Percentiles rank a stretch among this genome's conserved stretches.
These are phyloP conservation scores for Cladosporium sp. DNA, from an alignment of 2,329 filamentous ascomycete species.

Conservation along the genomic window DNA sequence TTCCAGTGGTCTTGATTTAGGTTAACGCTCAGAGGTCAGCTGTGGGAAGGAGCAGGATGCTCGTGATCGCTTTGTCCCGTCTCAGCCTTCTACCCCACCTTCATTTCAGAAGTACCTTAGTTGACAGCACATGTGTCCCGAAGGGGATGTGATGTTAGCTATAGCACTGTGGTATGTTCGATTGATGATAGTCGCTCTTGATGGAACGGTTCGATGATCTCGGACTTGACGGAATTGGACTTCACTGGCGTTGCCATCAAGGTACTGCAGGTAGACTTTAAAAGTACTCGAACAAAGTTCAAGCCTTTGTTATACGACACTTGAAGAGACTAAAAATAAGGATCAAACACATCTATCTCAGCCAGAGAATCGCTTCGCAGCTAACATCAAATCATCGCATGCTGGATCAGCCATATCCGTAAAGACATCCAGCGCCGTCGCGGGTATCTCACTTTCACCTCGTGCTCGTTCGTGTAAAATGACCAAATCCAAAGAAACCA, in stretches of 20 bases:
- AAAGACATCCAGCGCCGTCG: slow-evolving; percentile 15
- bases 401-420: not conserved
- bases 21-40: not conserved
- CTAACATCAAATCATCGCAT: not conserved
- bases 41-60: not conserved
- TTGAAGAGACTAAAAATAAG: not conserved
- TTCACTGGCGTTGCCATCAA: not conserved
- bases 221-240: not conserved
- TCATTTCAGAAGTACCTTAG: not conserved
- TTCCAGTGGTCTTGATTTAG: not conserved
- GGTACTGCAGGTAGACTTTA: not conserved
- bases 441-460: slow-evolving; percentile 12
- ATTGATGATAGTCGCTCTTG: not conserved
- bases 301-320: not conserved
- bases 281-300: not conserved
- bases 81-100: not conserved
- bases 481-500: not conserved
- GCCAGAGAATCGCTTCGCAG: not conserved
- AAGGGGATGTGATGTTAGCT: not conserved
- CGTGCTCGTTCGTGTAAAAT: slow-evolving; percentile 2
- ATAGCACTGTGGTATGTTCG: not conserved
- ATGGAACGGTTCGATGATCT: not conserved
- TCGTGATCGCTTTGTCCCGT: slow-evolving; percentile 7
- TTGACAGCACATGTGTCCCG: not conserved
- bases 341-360: not conserved